These are phyloP conservation scores for Breviolum minutum DNA, from an alignment of 73 alveolate species.

Conservation along the genomic window DNA sequence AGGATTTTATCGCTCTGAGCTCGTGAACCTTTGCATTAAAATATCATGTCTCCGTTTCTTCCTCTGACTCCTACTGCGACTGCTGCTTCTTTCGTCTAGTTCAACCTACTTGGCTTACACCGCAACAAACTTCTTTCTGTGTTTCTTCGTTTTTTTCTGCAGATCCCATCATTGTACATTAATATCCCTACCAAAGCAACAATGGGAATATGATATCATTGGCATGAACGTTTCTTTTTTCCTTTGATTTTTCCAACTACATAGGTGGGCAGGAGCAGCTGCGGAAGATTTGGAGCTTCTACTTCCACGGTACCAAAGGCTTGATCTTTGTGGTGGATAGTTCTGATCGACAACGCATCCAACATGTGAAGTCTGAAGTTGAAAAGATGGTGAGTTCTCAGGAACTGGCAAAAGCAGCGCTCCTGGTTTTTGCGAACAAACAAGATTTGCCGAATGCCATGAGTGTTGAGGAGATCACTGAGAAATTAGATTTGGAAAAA, in stretches of 20 bases:
- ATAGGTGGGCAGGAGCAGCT: conserved; percentile 98
- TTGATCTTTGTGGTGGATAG: conserved; percentile 99
- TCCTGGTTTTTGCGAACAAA: conserved; percentile 99
- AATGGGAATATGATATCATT: too few relatives aligned
- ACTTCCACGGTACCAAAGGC: conserved; percentile 98
- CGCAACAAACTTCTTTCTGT: too few relatives aligned
- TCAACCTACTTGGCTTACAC: too few relatives aligned
- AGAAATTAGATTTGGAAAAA: conserved; percentile 97
- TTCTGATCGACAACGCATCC: conserved; percentile 98
- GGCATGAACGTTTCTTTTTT: too few relatives aligned
- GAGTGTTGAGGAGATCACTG: conserved; percentile 97
- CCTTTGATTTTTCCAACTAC: neutral
- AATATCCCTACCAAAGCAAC: too few relatives aligned
- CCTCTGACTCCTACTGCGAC: too few relatives aligned
- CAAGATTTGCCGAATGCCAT: conserved; percentile 98
- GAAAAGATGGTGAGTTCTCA: conserved; percentile 97
- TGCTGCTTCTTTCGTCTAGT: too few relatives aligned
- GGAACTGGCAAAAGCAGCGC: conserved; percentile 97
- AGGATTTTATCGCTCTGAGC: too few relatives aligned
- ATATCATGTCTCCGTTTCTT: too few relatives aligned
- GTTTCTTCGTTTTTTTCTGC: too few relatives aligned
- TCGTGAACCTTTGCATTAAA: too few relatives aligned
- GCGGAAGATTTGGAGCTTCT: conserved; percentile 99
- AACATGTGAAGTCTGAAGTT: conserved; percentile 98
- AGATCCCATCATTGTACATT: too few relatives aligned